Evolutionary conservation across 2,329 filamentous ascomycete genomes (phyloP).

Genomic region (Cladobotryum protrusum): DNA sequence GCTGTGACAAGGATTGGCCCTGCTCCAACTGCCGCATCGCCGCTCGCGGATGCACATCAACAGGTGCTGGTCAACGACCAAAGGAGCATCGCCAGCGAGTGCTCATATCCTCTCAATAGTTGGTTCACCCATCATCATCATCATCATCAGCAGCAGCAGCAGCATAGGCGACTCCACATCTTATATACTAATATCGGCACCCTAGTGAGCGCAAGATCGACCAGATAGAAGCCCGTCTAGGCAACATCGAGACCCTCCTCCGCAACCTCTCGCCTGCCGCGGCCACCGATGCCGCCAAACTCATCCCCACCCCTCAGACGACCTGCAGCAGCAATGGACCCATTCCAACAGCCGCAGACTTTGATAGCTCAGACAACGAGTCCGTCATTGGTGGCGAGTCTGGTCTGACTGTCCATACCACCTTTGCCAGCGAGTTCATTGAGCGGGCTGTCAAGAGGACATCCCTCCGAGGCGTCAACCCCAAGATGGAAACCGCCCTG

Average conservation of each 20-base stretch:
- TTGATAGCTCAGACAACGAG: constrained; percentile 35
- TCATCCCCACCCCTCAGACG: constrained; percentile 20
- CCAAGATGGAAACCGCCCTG: constrained; percentile 48
- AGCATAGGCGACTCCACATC: not conserved
- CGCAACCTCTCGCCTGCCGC: constrained; percentile 27
- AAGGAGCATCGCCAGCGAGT: constrained; percentile 51
- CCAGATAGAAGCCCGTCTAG: constrained; percentile 39
- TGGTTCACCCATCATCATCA: constrained; percentile 22
- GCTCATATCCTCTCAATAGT: constrained; percentile 57
- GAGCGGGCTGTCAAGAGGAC: constrained; percentile 46
- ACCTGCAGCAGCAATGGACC: constrained; percentile 19
- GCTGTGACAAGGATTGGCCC: constrained; percentile 52
- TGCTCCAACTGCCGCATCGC: constrained; percentile 53
- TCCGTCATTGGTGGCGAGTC: constrained; percentile 42
- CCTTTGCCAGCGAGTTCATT: constrained; percentile 49
- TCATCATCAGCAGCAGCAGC: too few species aligned
- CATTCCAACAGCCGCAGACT: constrained; percentile 26
- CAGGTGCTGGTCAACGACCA: constrained; percentile 47
- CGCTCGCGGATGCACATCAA: constrained; percentile 48
- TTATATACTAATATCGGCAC: not conserved
- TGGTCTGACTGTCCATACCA: constrained; percentile 43
- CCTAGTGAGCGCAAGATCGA: constrained; percentile 49
- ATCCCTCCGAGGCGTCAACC: constrained; percentile 38
- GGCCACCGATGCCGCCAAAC: constrained; percentile 16
- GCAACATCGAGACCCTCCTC: constrained; percentile 39